phyloP scores from a whole-genome alignment of 2,329 filamentous ascomycete species.

The Aspergillus sp. region DNA sequence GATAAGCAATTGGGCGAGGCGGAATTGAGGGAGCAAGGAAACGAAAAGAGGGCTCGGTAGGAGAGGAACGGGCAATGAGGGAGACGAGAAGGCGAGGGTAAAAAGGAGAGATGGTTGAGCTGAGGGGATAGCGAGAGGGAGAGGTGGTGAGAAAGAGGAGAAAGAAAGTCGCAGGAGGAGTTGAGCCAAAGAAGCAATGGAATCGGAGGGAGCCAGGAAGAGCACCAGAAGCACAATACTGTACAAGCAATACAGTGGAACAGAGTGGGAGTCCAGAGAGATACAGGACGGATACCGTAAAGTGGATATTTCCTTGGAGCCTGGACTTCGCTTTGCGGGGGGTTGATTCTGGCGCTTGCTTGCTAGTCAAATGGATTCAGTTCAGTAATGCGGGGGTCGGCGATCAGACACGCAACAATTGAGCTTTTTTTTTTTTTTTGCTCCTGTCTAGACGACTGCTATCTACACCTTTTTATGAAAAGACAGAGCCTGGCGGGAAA shows the following conservation, averaged over 20 bases:
- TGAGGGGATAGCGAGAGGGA: constrained; percentile 29
- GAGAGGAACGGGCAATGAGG: constrained; percentile 9
- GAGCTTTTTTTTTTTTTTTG: not conserved
- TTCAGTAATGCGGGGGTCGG: no score
- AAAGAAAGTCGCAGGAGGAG: constrained; percentile 18
- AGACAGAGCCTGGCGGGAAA: not conserved
- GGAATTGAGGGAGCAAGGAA: constrained; percentile 14
- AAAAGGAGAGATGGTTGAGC: constrained; percentile 15
- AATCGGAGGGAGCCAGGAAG: constrained; percentile 4
- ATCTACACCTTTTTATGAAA: not conserved
- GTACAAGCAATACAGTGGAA: constrained; percentile 2
- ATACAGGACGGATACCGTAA: not conserved
- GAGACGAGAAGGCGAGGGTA: constrained; percentile 17
- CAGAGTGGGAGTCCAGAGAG: not conserved
- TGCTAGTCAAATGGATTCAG: no score
- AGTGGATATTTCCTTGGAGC: constrained; percentile 9
- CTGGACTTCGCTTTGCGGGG: constrained; percentile 16
- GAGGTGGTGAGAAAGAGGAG: constrained; percentile 23
- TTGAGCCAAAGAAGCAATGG: constrained; percentile 11
- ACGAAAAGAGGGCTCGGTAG: constrained; percentile 14
- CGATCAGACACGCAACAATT: constrained; percentile 16
- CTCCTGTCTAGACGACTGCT: no score
- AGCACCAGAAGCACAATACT: no score
- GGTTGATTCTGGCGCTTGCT: no score
- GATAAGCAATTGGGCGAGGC: constrained; percentile 18